Percentiles rank a stretch among this genome's conserved stretches.
phyloP scores from a whole-genome alignment of 164 flowering plant genomes.

The Nymphaea colorata region DNA sequence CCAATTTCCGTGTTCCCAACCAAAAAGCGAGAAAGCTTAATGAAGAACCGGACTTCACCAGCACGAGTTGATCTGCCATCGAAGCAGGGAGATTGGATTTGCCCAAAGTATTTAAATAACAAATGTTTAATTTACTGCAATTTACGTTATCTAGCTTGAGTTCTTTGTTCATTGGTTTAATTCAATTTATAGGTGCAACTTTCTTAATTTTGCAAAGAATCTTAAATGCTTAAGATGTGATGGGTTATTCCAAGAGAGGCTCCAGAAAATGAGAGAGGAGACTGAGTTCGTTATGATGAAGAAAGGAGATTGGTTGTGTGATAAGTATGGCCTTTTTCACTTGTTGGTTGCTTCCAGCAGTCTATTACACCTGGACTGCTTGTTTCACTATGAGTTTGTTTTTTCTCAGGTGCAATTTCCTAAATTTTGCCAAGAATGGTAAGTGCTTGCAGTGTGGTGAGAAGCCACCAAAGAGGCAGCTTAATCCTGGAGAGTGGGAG shows the following conservation, averaged over 20 bases:
- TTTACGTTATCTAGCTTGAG: neutral
- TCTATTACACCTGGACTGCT: no score
- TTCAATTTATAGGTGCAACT: slow-evolving; percentile 45
- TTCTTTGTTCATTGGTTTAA: neutral
- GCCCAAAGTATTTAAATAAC: slow-evolving; percentile 50
- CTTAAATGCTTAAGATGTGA: slow-evolving; percentile 72
- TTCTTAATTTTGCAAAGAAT: slow-evolving; percentile 68
- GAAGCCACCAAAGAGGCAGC: slow-evolving; percentile 62
- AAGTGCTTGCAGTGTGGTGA: slow-evolving; percentile 70
- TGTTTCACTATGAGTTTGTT: no score
- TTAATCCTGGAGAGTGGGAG: slow-evolving; percentile 89
- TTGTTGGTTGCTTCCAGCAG: no score
- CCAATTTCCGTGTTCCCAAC: slow-evolving; percentile 5
- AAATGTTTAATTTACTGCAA: neutral
- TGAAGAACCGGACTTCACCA: slow-evolving; percentile 9
- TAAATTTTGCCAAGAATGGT: slow-evolving; percentile 83
- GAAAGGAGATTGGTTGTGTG: slow-evolving; percentile 94
- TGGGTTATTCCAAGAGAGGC: slow-evolving; percentile 34
- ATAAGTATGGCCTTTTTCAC: slow-evolving; percentile 26
- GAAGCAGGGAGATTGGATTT: slow-evolving; percentile 76
- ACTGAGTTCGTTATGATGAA: slow-evolving; percentile 65
- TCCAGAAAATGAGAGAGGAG: slow-evolving; percentile 34
- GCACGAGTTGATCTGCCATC: slow-evolving; percentile 25
- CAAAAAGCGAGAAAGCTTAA: slow-evolving; percentile 9
- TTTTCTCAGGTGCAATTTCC: slow-evolving; percentile 60